Base-by-base conservation (phyloP, 345 rosid species). In the Brassica incana region DNA sequence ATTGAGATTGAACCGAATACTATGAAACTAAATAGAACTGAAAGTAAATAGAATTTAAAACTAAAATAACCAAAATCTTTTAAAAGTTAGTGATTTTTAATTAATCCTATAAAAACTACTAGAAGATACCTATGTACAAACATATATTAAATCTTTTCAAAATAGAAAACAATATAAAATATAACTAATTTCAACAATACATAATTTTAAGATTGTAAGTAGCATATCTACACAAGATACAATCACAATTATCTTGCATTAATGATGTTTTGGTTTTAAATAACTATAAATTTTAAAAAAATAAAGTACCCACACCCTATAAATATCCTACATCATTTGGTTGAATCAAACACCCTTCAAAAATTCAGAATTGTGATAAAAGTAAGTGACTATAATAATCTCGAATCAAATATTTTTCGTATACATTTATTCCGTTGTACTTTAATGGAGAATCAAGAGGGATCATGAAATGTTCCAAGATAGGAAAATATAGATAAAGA, bases 401-500 rank as follows among this genome's bases (percentile, higher is more conserved):
- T 38, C 43, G 43, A 38, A 10, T 38, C 43, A 38, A 38, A 38
- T 38, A 38, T 38, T 38, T 10, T 38, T 38, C 8, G 43, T 38
- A 38, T 38, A 38, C 43, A 38, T 14, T 43, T 1, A 43, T 10
- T 43, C n/a, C 50, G 8, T 32, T 32, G 25, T 6, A 33, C 25
- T n/a, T 8, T 14, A n/a, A 65, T 65, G 68, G 45, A 65, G 43
- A 3, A 9, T 71, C 50, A 16, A 15, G 75, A 71, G 11, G 16
- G 18, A 5, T 71, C 32, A 33, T 5, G 3, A 6, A 35, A 56
- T 18, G 52, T 58, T 18, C 12, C 50, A 50, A 50, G 6, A 20
- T 71, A 65, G 54, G 32, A 71, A 4, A 35, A 58, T 20, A 56
- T 71, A 65, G 11, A 71, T 11, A 71, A 4, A 58, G 65, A 58